Evolutionary conservation across 2,329 filamentous ascomycete genomes (phyloP).

Genomic region (Teratosphaeria gauchensis): DNA sequence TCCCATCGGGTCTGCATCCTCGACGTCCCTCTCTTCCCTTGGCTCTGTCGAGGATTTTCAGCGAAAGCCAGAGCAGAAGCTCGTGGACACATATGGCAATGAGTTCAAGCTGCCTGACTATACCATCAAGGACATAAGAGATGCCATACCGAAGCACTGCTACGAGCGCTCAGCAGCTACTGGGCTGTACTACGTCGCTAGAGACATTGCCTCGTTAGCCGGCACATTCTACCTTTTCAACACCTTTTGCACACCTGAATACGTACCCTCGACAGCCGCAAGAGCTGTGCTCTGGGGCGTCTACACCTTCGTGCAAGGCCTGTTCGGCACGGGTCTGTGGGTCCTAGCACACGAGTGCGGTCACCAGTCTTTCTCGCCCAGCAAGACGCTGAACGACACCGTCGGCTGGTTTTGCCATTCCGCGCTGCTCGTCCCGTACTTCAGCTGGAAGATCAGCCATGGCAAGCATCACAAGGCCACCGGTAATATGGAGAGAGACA

Average conservation of each 20-base stretch:
- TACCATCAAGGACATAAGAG: constrained; percentile 93
- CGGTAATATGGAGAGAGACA: constrained; percentile 92
- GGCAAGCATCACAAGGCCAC: constrained; percentile 99
- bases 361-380: constrained; percentile 93
- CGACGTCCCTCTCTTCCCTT: constrained; percentile 86
- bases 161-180: constrained; percentile 72
- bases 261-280: constrained; percentile 58
- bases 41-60: constrained; percentile 54
- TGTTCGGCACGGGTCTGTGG: constrained; percentile 92
- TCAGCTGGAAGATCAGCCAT: constrained; percentile 99
- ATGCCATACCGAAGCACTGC: constrained; percentile 97
- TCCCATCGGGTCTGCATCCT: constrained; percentile 59
- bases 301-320: constrained; percentile 75
- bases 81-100: constrained; percentile 90
- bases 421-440: constrained; percentile 83
- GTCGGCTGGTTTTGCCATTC: constrained; percentile 91
- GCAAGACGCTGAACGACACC: constrained; percentile 78
- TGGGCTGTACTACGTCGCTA: constrained; percentile 72
- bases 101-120: constrained; percentile 88
- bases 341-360: constrained; percentile 96
- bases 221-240: constrained; percentile 80
- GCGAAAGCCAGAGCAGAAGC: constrained; percentile 45
- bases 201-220: constrained; percentile 64
- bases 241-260: constrained; percentile 79
- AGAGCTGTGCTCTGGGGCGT: constrained; percentile 57